phyloP scores from a whole-genome alignment of 805 yeast species.

The Zygoascus biomembranicola region DNA sequence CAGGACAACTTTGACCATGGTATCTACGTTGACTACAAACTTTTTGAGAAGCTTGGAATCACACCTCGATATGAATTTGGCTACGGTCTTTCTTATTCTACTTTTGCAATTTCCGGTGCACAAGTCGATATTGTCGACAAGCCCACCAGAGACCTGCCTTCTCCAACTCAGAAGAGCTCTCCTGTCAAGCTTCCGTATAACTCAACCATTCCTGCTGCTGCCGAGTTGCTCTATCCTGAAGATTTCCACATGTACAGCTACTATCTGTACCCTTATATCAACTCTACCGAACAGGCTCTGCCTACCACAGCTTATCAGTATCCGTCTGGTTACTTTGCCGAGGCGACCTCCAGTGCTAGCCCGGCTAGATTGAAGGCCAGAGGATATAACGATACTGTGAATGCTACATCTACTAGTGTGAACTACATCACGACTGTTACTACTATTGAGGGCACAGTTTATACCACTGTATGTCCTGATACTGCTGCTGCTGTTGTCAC shows the following conservation, averaged over 20 bases:
- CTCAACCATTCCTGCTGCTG: constrained; percentile 18
- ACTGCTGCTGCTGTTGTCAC: background rate
- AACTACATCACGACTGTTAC: background rate
- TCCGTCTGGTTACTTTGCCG: constrained; percentile 31
- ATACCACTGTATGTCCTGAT: background rate
- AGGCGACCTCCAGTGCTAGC: background rate
- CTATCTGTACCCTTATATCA: constrained; percentile 46
- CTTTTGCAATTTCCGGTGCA: constrained; percentile 32
- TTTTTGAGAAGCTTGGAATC: constrained; percentile 48
- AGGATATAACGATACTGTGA: background rate
- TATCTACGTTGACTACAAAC: constrained; percentile 46
- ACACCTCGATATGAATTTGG: constrained; percentile 57
- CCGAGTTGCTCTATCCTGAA: constrained; percentile 44
- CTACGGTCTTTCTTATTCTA: constrained; percentile 49
- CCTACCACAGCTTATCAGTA: constrained; percentile 29
- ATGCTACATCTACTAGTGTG: background rate
- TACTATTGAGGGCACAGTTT: background rate
- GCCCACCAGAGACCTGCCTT: constrained; percentile 36
- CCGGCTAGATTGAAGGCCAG: background rate
- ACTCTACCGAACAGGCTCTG: constrained; percentile 27
- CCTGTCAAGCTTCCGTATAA: constrained; percentile 25
- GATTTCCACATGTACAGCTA: constrained; percentile 48
- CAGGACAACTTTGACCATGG: constrained; percentile 34
- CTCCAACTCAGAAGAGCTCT: constrained; percentile 31
- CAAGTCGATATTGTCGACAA: constrained; percentile 33